phyloP scores from a whole-genome alignment of 306 rosid genomes.

The Myrica gale region DNA sequence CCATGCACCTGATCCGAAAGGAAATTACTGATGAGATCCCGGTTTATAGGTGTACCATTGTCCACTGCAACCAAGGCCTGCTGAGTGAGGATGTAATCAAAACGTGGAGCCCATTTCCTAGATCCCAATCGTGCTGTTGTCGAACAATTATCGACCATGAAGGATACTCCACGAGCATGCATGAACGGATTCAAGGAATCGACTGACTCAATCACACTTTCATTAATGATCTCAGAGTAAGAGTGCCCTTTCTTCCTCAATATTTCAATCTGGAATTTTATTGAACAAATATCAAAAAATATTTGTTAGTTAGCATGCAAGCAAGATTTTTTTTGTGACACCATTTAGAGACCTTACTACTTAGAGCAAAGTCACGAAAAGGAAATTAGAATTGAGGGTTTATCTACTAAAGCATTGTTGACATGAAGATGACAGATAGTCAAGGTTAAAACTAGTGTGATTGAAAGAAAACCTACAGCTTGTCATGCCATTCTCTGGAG shows the following conservation, averaged over 20 bases:
- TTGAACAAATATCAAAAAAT: neutral
- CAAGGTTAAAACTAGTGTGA: neutral
- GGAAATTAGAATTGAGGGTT: neutral
- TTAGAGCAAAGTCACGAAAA: slow-evolving; percentile 7
- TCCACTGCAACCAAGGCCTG: slow-evolving; percentile 94
- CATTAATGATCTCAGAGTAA: slow-evolving; percentile 91
- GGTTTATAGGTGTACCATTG: slow-evolving; percentile 61
- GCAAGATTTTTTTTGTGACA: neutral
- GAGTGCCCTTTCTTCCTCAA: slow-evolving; percentile 97
- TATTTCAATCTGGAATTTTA: slow-evolving; percentile 71
- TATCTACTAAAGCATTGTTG: neutral
- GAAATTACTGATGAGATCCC: slow-evolving; percentile 89
- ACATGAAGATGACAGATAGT: neutral
- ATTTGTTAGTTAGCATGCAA: neutral
- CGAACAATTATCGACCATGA: slow-evolving; percentile 98
- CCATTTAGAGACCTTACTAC: neutral
- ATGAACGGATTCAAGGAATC: slow-evolving; percentile 97
- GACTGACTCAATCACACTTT: slow-evolving; percentile 91
- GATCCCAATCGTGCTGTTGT: slow-evolving; percentile 98
- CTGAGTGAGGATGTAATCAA: slow-evolving; percentile 82
- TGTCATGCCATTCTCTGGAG: neutral
- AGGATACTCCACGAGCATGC: slow-evolving; percentile 99
- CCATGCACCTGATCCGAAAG: slow-evolving; percentile 87
- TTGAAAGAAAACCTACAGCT: neutral
- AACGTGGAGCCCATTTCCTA: slow-evolving; percentile 99